Percentiles rank a stretch among this genome's conserved stretches.
phyloP scores from a whole-genome alignment of 176 grass and related monocot species.

The Oryza coarctata region DNA sequence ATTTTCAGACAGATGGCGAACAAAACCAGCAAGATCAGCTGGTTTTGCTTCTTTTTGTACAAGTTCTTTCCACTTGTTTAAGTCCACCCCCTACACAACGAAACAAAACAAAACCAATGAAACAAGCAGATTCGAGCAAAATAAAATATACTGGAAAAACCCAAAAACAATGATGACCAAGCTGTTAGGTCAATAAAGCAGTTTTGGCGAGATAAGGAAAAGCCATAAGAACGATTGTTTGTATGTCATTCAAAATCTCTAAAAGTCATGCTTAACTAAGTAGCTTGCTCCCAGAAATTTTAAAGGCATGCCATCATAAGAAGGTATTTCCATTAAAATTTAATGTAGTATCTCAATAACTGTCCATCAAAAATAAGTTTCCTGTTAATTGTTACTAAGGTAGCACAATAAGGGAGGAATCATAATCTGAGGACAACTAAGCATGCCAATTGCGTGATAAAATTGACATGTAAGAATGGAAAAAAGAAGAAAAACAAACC shows the following conservation, averaged over 20 bases:
- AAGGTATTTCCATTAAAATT: slow-evolving; percentile 11
- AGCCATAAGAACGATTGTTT: neutral
- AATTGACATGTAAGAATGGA: neutral
- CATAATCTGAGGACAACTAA: neutral
- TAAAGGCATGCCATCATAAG: slow-evolving; percentile 9
- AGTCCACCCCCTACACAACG: slow-evolving; percentile 63
- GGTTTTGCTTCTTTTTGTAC: slow-evolving; percentile 55
- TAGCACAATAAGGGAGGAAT: slow-evolving; percentile 17
- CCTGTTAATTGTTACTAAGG: neutral
- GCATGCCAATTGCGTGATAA: neutral
- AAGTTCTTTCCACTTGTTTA: slow-evolving; percentile 73
- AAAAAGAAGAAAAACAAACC: neutral
- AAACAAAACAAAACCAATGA: slow-evolving; percentile 2
- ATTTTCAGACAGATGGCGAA: slow-evolving; percentile 76
- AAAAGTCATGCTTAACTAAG: neutral
- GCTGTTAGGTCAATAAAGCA: neutral
- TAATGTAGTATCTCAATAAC: neutral
- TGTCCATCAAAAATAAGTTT: neutral
- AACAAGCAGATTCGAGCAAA: slow-evolving; percentile 9
- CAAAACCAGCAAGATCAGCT: slow-evolving; percentile 67
- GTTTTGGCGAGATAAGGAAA: neutral
- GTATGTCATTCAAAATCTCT: neutral
- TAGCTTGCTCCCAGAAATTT: neutral
- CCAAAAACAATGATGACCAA: neutral
- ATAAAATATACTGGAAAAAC: slow-evolving; percentile 3